Base-by-base conservation (phyloP, 1,139 yeast species). In the Wickerhamiella pararugosa region DNA sequence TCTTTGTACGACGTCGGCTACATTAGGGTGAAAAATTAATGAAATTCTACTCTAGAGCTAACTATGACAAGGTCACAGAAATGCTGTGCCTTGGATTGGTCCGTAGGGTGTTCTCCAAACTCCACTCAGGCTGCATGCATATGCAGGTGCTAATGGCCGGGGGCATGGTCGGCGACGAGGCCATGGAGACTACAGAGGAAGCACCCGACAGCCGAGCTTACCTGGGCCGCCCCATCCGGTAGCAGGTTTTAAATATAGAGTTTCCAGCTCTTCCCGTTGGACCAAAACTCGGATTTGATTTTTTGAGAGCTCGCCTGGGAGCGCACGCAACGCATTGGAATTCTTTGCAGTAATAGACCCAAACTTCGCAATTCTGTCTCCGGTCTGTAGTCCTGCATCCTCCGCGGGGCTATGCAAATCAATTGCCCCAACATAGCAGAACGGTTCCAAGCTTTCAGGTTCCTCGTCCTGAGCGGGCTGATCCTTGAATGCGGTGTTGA, bases 171-270 rank as follows among this genome's bases (percentile, higher is more conserved):
- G 21, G 21, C 21, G 21, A 15, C 21, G 21, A 15, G 21, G 21
- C 21, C 2, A 15, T 15, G 21, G 21, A 4, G 7, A 2, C 10
- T 33, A 30, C 32, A 71, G 45, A 15, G 78, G 78, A 28, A 67
- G 61, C 34, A 78, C 56, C 46, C 74, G 75, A 55, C 93, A 81
- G 1, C 94, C 94, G 29, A 83, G 62, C 27, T 78, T 57, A 1
- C 94, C 93, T 29, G 67, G 63, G 6, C 93, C 93, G 30, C 66
- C 66, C 93, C 94, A 82, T 8, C 63, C 57, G 7, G 61, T 59
- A 1, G 70, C 60, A 42, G 83, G 58, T 4, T 49, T 48, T 29
- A 74, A 43, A 3, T 47, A 42, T n/a, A 56, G 35, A 1, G 44
- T 43, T 28, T 54, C 51, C 8, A 27, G 21, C 1, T 49, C 53